Conservation (phyloP, 768 basidiomycete genomes). For the Termitomyces heimii region DNA sequence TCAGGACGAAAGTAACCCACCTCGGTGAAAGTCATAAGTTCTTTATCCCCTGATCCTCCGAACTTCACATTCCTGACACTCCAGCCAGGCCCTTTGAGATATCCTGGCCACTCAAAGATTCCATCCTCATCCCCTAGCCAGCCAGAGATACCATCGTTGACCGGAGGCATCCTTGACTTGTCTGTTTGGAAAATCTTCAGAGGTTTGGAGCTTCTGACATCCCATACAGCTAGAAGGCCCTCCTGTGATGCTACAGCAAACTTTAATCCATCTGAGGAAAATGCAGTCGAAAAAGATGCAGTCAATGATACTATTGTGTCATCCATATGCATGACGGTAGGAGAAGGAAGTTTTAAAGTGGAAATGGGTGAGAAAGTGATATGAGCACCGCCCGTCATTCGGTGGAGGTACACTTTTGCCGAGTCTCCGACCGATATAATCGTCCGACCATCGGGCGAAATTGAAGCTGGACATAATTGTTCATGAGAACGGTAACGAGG, state of each 20-base stretch:
- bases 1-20: slow-evolving; percentile 31
- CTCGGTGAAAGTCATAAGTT: slow-evolving; percentile 89
- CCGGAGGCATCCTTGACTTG: slow-evolving; percentile 24
- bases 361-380: slow-evolving; percentile 62
- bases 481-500: slow-evolving; percentile 2
- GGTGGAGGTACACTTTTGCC: slow-evolving; percentile 77
- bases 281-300: slow-evolving; percentile 78
- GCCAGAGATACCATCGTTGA: slow-evolving; percentile 37
- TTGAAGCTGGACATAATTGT: slow-evolving; percentile 53
- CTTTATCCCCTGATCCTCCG: slow-evolving; percentile 58
- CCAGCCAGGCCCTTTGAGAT: slow-evolving; percentile 68
- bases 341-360: slow-evolving; percentile 62
- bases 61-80: slow-evolving; percentile 87
- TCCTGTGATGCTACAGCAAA: slow-evolving; percentile 84
- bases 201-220: slow-evolving; percentile 68
- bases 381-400: slow-evolving; percentile 57
- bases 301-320: slow-evolving; percentile 41
- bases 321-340: slow-evolving; percentile 31
- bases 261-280: slow-evolving; percentile 68
- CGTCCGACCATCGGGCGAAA: slow-evolving; percentile 84
- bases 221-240: slow-evolving; percentile 77
- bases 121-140: slow-evolving; percentile 62
- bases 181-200: slow-evolving; percentile 64
- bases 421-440: slow-evolving; percentile 91
- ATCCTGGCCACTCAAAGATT: slow-evolving; percentile 63